phyloP scores from a whole-genome alignment of 2,329 filamentous ascomycete species.

The Hypoxylon sp. region DNA sequence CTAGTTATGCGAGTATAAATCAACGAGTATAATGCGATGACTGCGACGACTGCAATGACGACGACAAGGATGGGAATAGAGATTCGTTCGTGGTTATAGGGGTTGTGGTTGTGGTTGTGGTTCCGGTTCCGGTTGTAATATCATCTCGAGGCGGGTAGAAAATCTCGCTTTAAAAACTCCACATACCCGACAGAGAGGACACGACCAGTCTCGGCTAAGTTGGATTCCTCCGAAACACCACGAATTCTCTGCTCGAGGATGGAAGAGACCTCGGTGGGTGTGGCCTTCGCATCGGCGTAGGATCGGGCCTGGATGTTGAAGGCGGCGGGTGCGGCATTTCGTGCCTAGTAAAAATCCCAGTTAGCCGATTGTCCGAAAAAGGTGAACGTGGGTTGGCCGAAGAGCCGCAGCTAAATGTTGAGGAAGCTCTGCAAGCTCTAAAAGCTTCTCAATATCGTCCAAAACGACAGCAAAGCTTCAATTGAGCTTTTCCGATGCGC shows the following conservation, averaged over 20 bases:
- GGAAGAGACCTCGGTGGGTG: conserved; percentile 97
- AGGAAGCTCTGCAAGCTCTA: conserved; percentile 49
- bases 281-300: conserved; percentile 94
- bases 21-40: not conserved
- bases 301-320: conserved; percentile 81
- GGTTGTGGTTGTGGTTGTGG: conserved; percentile 9
- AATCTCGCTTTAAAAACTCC: conserved; percentile 40
- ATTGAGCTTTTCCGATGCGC: conserved; percentile 48
- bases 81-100: not conserved
- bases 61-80: not conserved
- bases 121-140: conserved; percentile 4
- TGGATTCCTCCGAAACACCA: conserved; percentile 96
- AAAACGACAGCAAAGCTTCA: conserved; percentile 47
- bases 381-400: conserved; percentile 37
- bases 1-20: conserved; percentile 8
- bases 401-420: conserved; percentile 21
- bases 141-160: conserved; percentile 33
- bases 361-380: conserved; percentile 65
- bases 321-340: conserved; percentile 83
- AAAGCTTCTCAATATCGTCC: conserved; percentile 46
- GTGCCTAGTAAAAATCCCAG: conserved; percentile 71
- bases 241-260: conserved; percentile 99
- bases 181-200: conserved; percentile 98
- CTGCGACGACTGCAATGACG: not conserved
- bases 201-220: conserved; percentile 97